These are phyloP conservation scores for Pinus tabuliformis DNA, from an alignment of 75 land plant species.

Conservation along the genomic window DNA sequence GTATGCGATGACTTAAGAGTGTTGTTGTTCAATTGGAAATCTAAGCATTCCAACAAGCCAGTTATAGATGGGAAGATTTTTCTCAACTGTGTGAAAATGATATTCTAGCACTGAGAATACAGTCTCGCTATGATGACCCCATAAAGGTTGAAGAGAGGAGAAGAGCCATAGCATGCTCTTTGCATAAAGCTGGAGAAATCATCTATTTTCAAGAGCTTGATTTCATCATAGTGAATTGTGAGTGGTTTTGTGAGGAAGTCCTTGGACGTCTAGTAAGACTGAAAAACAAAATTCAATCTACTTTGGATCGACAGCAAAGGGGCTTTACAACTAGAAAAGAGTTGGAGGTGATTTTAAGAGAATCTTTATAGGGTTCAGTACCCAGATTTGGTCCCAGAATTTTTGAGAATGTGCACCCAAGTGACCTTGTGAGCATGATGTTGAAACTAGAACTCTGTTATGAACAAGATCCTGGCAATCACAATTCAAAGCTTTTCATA, in stretches of 20 bases:
- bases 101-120: conserved; percentile 44
- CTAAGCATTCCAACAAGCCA: conserved; percentile 56
- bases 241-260: conserved; percentile 77
- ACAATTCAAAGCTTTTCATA: conserved; percentile 44
- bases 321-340: conserved; percentile 61
- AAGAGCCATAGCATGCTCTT: conserved; percentile 41
- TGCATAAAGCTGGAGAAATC: conserved; percentile 65
- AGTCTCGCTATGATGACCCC: conserved; percentile 37
- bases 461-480: conserved; percentile 53
- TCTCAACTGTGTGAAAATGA: conserved; percentile 45
- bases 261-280: conserved; percentile 45
- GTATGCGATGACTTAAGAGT: conserved; percentile 57
- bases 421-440: conserved; percentile 73
- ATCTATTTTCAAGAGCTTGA: conserved; percentile 70
- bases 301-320: conserved; percentile 13
- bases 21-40: conserved; percentile 54
- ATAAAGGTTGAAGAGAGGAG: conserved; percentile 49
- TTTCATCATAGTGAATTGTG: conserved; percentile 63
- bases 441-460: conserved; percentile 72
- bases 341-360: conserved; percentile 44
- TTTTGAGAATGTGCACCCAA: conserved; percentile 45
- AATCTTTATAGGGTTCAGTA: conserved; percentile 33
- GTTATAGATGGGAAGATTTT: conserved; percentile 74
- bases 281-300: conserved; percentile 14
- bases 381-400: conserved; percentile 42